A percentile compares a stretch with the other conserved stretches of the same genome.
Evolutionary conservation across 2,329 filamentous ascomycete genomes (phyloP).

Genomic region (Gnomoniopsis smithogilvyi): DNA sequence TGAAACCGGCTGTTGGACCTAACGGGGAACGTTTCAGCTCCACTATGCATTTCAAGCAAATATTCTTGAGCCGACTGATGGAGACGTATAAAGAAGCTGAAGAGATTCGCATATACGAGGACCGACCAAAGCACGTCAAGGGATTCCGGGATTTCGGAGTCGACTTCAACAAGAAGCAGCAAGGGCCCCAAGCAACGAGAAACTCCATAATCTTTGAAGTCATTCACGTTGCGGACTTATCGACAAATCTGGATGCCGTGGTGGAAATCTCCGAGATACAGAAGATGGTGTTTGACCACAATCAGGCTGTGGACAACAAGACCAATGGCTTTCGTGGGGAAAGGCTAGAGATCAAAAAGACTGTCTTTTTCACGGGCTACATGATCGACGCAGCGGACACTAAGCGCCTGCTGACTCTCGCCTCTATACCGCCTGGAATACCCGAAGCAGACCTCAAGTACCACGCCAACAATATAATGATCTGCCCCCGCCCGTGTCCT

Average conservation of each 20-base stretch:
- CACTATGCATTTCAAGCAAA: constrained; percentile 92
- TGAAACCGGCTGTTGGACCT: constrained; percentile 84
- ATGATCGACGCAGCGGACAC: constrained; percentile 72
- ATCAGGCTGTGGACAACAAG: constrained; percentile 50
- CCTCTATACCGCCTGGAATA: constrained; percentile 58
- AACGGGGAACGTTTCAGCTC: constrained; percentile 72
- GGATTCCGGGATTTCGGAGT: constrained; percentile 83
- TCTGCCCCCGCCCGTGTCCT: constrained; percentile 74
- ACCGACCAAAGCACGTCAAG: constrained; percentile 66
- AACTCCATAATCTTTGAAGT: constrained; percentile 74
- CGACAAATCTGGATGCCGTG: constrained; percentile 71
- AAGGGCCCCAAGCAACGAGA: constrained; percentile 48
- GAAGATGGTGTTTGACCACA: constrained; percentile 86
- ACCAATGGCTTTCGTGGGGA: constrained; percentile 31
- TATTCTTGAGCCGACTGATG: constrained; percentile 75
- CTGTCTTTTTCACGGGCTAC: constrained; percentile 90
- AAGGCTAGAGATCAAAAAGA: constrained; percentile 74
- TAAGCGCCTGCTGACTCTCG: constrained; percentile 68
- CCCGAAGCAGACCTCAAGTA: constrained; percentile 71
- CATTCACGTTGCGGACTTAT: constrained; percentile 77
- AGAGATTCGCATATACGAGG: constrained; percentile 77
- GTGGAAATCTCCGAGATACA: constrained; percentile 81
- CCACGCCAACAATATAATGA: constrained; percentile 88
- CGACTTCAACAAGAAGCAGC: constrained; percentile 63
- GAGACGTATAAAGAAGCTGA: constrained; percentile 80